Conservation (phyloP, 441 rosid genomes). For the Adansonia madagascariensis region DNA sequence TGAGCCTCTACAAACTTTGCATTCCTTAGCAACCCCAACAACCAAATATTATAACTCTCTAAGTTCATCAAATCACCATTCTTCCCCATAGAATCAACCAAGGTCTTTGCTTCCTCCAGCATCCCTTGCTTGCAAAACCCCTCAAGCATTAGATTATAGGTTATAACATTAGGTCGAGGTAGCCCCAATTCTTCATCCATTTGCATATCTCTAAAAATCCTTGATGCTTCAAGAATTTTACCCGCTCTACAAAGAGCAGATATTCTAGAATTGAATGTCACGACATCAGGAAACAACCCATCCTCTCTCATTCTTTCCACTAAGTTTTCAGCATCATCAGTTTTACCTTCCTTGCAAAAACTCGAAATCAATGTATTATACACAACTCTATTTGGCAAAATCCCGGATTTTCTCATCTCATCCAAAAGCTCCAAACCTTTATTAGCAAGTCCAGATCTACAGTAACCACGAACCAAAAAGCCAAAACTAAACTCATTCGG, state of each 20-base stretch:
- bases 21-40: conserved; percentile 72
- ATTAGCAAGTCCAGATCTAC: conserved; percentile 56
- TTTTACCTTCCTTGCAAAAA: conserved; percentile 78
- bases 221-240: conserved; percentile 79
- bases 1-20: conserved; percentile 75
- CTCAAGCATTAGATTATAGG: conserved; percentile 80
- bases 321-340: conserved; percentile 73
- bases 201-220: conserved; percentile 93
- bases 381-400: conserved; percentile 66
- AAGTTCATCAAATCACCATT: conserved; percentile 48
- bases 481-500: conserved; percentile 89
- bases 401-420: conserved; percentile 56
- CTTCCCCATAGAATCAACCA: conserved; percentile 63
- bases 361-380: conserved; percentile 80
- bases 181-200: conserved; percentile 70
- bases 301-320: conserved; percentile 78
- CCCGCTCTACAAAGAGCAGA: conserved; percentile 79
- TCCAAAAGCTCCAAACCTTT: conserved; percentile 68
- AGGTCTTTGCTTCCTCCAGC: conserved; percentile 77
- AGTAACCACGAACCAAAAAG: conserved; percentile 85
- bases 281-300: conserved; percentile 76
- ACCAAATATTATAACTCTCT: conserved; percentile 83
- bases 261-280: conserved; percentile 86
- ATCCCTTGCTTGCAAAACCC: conserved; percentile 84
- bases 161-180: conserved; percentile 74